A percentile compares a stretch with the other conserved stretches of the same genome.
These are phyloP conservation scores for Entonaema liquescens DNA, from an alignment of 495 filamentous ascomycete species.

Conservation along the genomic window DNA sequence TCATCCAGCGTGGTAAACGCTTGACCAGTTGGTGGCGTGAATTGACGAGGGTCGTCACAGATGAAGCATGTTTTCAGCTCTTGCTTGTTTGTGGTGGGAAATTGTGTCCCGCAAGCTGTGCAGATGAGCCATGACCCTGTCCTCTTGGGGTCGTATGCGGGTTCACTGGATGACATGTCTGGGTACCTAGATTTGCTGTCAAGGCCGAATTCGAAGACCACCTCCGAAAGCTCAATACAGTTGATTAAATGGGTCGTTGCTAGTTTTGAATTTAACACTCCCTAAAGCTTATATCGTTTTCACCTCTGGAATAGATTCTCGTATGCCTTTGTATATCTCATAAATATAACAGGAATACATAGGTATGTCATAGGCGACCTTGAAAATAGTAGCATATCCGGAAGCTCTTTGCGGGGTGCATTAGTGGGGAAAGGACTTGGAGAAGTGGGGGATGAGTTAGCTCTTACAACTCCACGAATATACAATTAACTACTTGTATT, in stretches of 20 bases:
- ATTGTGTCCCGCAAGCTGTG: constrained; percentile 75
- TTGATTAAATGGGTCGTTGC: background rate
- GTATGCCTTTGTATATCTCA: background rate
- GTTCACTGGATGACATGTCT: constrained; percentile 27
- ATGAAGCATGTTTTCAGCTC: constrained; percentile 69
- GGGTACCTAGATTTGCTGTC: background rate
- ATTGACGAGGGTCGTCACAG: constrained; percentile 81
- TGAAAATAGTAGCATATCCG: background rate
- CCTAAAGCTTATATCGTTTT: background rate
- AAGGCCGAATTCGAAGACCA: background rate
- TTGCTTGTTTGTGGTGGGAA: constrained; percentile 56
- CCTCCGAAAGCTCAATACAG: background rate
- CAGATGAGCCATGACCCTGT: constrained; percentile 67
- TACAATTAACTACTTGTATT: too few species aligned
- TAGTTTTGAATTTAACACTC: background rate
- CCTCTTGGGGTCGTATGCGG: constrained; percentile 29
- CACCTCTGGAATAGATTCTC: background rate
- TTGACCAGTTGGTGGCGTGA: constrained; percentile 67
- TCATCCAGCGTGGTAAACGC: constrained; percentile 64
- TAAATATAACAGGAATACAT: background rate
- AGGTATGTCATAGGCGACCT: background rate
- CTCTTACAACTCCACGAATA: background rate
- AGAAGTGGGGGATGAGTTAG: constrained; percentile 21
- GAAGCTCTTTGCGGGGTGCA: constrained; percentile 23
- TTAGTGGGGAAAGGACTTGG: constrained; percentile 23